Conservation (phyloP, 139 green algal genomes). For the Tetradesmus lagerheimii region DNA sequence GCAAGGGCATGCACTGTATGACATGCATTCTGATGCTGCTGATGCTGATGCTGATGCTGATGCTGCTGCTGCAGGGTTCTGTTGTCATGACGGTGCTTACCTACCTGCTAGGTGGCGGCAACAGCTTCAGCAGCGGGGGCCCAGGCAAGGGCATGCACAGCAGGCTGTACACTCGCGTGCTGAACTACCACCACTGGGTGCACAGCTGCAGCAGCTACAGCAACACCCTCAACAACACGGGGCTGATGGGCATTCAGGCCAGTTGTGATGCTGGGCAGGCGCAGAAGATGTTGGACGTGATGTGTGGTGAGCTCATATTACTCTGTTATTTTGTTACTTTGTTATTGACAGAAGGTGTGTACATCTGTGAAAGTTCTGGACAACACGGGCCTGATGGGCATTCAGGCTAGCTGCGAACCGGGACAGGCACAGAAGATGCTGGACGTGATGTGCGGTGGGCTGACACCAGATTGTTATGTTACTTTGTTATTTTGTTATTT, state of each 20-base stretch:
- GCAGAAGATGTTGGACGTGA: slow-evolving; percentile 65
- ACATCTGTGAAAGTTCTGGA: too few species aligned
- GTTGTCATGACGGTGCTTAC: slow-evolving; percentile 77
- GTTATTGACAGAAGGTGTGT: too few species aligned
- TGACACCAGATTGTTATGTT: too few species aligned
- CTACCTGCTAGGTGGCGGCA: slow-evolving; percentile 94
- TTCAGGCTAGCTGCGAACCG: slow-evolving; percentile 70
- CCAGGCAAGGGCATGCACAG: slow-evolving; percentile 99
- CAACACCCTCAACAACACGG: slow-evolving; percentile 92
- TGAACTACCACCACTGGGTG: slow-evolving; percentile 83
- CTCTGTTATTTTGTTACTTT: slow-evolving; percentile 34
- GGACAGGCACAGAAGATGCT: slow-evolving; percentile 60
- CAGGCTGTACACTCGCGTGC: slow-evolving; percentile 94
- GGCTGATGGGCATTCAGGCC: slow-evolving; percentile 87
- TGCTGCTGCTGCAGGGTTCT: slow-evolving; percentile 44
- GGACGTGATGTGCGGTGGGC: slow-evolving; percentile 61
- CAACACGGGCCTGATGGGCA: slow-evolving; percentile 89
- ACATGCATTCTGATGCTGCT: slow-evolving; percentile 30
- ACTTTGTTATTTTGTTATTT: too few species aligned
- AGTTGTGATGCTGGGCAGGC: slow-evolving; percentile 54
- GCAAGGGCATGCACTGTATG: slow-evolving; percentile 99
- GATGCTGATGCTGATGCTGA: not conserved
- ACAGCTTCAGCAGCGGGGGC: slow-evolving; percentile 87
- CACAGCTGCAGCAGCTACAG: slow-evolving; percentile 92
- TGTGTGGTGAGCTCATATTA: slow-evolving; percentile 62